Evolutionary conservation across 2,329 filamentous ascomycete genomes (phyloP).

Genomic region (Colletotrichum lini): DNA sequence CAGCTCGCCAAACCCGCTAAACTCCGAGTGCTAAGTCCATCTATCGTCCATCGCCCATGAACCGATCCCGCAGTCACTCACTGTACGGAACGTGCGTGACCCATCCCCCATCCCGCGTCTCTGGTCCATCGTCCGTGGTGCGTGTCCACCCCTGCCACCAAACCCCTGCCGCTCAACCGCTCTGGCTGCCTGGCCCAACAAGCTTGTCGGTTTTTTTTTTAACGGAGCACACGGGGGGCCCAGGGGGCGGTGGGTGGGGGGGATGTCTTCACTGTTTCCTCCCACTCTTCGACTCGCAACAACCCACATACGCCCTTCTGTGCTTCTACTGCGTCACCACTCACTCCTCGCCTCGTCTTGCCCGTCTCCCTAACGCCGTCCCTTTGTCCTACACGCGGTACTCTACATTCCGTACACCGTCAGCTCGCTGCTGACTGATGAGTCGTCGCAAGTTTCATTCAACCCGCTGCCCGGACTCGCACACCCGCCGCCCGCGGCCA

Average conservation of each 20-base stretch:
- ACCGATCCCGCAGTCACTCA: conserved; percentile 5
- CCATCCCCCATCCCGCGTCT: conserved; percentile 13
- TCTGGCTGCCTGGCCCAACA: conserved; percentile 17
- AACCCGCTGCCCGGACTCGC: conserved; percentile 25
- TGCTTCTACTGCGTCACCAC: conserved; percentile 37
- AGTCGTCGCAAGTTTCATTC: conserved; percentile 39
- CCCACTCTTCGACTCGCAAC: conserved; percentile 4
- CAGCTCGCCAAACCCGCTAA: conserved; percentile 35
- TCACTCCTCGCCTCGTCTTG: not conserved
- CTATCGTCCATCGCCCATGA: not conserved
- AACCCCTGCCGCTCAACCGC: conserved; percentile 32
- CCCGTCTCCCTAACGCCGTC: not conserved
- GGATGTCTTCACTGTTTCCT: not conserved
- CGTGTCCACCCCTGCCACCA: no score
- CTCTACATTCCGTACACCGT: not conserved
- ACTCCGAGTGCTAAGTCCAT: conserved; percentile 41
- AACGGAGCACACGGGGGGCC: conserved; percentile 3
- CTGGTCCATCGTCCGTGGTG: no score
- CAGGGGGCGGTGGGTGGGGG: no score
- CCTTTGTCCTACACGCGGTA: not conserved
- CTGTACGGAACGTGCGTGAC: not conserved
- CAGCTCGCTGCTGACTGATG: conserved; percentile 35
- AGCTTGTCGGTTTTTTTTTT: conserved; percentile 33
- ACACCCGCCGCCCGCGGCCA: conserved; percentile 25
- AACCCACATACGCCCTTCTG: conserved; percentile 4